A percentile compares a stretch with the other conserved stretches of the same genome.
Conservation (phyloP, 2,329 filamentous ascomycete genomes). For the Tolypocladium paradoxum region DNA sequence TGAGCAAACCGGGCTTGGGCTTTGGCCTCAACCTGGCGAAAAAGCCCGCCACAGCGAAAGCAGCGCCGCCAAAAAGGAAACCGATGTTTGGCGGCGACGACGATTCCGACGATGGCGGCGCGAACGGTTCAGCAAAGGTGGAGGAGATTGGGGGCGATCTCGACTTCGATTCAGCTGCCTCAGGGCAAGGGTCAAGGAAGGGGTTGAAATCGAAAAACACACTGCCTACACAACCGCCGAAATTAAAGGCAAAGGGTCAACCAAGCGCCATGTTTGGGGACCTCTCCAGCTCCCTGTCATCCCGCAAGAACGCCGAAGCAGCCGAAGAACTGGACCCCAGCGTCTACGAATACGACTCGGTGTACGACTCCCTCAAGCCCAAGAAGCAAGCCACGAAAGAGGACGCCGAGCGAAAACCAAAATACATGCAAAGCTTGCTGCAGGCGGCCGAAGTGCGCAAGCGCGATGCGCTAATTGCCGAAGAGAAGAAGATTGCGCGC, state of each 20-base stretch:
- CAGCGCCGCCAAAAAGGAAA: slow-evolving; percentile 38
- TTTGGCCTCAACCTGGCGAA: slow-evolving; percentile 51
- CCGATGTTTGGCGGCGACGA: slow-evolving; percentile 47
- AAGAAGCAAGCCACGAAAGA: slow-evolving; percentile 46
- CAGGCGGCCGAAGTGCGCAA: slow-evolving; percentile 67
- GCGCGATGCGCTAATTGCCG: slow-evolving; percentile 65
- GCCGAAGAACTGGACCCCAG: slow-evolving; percentile 59
- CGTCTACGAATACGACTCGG: slow-evolving; percentile 77
- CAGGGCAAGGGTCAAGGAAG: slow-evolving; percentile 18
- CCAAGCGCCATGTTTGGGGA: slow-evolving; percentile 46
- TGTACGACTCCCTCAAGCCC: slow-evolving; percentile 67
- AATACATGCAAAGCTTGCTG: slow-evolving; percentile 68
- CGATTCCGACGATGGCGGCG: slow-evolving; percentile 41
- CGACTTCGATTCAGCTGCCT: slow-evolving; percentile 25
- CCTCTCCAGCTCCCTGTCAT: slow-evolving; percentile 52
- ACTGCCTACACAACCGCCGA: slow-evolving; percentile 27
- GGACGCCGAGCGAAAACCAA: slow-evolving; percentile 52
- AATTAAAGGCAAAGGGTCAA: slow-evolving; percentile 31
- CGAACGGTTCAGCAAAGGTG: slow-evolving; percentile 24
- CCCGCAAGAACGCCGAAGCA: slow-evolving; percentile 52
- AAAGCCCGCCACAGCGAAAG: slow-evolving; percentile 41
- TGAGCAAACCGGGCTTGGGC: slow-evolving; percentile 37
- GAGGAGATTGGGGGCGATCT: slow-evolving; percentile 56
- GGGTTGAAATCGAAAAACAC: slow-evolving; percentile 20
- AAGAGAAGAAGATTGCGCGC: slow-evolving; percentile 68